Conservation (phyloP, 805 yeast genomes). For the Candida insectalens region DNA sequence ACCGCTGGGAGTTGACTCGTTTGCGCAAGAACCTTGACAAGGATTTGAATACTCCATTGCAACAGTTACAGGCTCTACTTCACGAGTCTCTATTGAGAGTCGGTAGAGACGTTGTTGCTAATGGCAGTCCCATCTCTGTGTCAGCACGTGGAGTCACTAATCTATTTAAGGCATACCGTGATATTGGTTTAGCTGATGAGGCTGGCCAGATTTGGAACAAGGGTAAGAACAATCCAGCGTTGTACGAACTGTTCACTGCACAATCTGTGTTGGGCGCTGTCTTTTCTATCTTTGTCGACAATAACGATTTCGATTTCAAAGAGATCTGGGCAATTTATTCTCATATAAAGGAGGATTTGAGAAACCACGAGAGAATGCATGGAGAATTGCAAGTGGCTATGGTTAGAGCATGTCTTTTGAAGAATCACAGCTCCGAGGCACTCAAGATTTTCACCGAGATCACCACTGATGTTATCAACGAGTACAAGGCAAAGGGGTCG, state of each 20-base stretch:
- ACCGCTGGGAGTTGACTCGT: constrained; percentile 41
- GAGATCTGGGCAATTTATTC: constrained; percentile 50
- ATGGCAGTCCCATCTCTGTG: constrained; percentile 25
- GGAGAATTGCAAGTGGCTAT: constrained; percentile 54
- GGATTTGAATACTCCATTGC: constrained; percentile 40
- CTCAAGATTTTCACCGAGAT: constrained; percentile 51
- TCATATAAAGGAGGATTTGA: constrained; percentile 19
- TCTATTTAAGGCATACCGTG: constrained; percentile 46
- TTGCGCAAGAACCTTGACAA: constrained; percentile 48
- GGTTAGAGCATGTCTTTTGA: constrained; percentile 60
- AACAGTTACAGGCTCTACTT: constrained; percentile 34
- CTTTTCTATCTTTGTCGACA: constrained; percentile 55
- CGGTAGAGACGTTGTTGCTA: constrained; percentile 32
- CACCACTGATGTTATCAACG: constrained; percentile 35
- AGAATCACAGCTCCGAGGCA: constrained; percentile 55
- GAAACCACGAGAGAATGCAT: constrained; percentile 17
- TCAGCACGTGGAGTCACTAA: constrained; percentile 47
- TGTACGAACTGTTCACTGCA: constrained; percentile 38
- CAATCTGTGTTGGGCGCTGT: constrained; percentile 62
- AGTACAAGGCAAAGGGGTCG: constrained; percentile 11
- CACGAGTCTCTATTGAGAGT: constrained; percentile 35
- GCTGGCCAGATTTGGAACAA: constrained; percentile 60
- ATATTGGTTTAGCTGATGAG: constrained; percentile 48
- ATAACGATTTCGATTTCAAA: constrained; percentile 46
- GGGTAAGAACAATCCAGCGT: constrained; percentile 34